phyloP scores from a whole-genome alignment of 2,329 filamentous ascomycete genomes.

The Didymellaceae sp. region DNA sequence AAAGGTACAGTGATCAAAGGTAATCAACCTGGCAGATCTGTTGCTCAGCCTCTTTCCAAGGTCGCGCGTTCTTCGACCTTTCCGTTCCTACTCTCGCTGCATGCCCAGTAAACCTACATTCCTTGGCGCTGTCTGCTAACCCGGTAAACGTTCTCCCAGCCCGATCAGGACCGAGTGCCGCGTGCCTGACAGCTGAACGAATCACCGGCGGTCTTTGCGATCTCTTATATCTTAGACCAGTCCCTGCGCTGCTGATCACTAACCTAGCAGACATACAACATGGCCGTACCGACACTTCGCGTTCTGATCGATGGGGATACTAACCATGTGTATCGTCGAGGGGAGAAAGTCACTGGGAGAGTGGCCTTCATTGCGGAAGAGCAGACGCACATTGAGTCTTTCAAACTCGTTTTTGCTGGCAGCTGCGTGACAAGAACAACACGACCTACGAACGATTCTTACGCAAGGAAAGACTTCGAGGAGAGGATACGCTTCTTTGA shows the following conservation, averaged over 20 bases:
- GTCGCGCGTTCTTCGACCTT: constrained; percentile 24
- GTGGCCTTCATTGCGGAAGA: constrained; percentile 37
- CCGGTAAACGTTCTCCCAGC: constrained; percentile 43
- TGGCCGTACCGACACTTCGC: constrained; percentile 37
- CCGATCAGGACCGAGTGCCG: constrained; percentile 34
- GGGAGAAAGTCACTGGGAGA: constrained; percentile 45
- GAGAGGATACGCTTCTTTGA: constrained; percentile 42
- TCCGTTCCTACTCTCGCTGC: constrained; percentile 31
- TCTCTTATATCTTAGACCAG: constrained; percentile 32
- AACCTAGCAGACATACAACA: constrained; percentile 22
- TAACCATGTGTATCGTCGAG: constrained; percentile 37
- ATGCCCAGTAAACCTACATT: constrained; percentile 37
- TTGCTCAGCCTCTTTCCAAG: constrained; percentile 29
- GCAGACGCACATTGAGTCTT: constrained; percentile 34
- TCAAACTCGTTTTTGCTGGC: constrained; percentile 42
- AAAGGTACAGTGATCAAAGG: background rate
- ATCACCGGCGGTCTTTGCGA: constrained; percentile 10
- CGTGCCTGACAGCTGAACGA: constrained; percentile 32
- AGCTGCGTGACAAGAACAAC: constrained; percentile 43
- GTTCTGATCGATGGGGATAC: constrained; percentile 42
- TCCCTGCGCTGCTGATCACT: constrained; percentile 37
- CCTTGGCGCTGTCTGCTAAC: constrained; percentile 34
- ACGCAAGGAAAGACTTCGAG: constrained; percentile 32
- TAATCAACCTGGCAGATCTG: background rate
- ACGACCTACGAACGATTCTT: constrained; percentile 25